Base-by-base conservation (phyloP, 257 asterid species). In the Solanum paucissectum region DNA sequence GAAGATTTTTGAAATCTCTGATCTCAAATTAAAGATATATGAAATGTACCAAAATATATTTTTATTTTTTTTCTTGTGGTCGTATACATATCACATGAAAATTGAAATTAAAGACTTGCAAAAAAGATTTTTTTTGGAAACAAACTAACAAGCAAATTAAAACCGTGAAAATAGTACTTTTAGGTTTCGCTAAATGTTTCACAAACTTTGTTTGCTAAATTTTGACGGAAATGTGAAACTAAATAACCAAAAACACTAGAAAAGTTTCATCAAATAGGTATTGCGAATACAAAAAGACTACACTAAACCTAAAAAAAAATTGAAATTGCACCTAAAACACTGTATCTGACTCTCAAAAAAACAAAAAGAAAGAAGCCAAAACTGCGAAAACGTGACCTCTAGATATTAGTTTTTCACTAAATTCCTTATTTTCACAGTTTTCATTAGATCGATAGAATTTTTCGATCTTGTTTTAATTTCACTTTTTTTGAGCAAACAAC, bases 1-100 rank as follows among this genome's bases (percentile, higher is more conserved):
- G 0, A 20, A 7, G 0, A 20, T 1, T 55, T 18, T 58, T 58
- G 25, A 20, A 20, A 20, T 0, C 3, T 20, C 0, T 58, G 5
- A 58, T 58, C 5, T 7, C 21, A 58, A 58, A 58, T 7, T 58
- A 58, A 58, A 1, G 12, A 20, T 58, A 20, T 20, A 20, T 58
- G 2, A 20, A 7, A 58, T 7, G 5, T 20, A 20, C 4, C 11
- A 7, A 58, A 58, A 18, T 2, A 55, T 18, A 6, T 6, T 7
- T 20, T 20, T 20, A 20, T 6, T 55, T 55, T 21, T 18, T 46
- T 12, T 46, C 6, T 49, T 7, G 3, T 3, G 25, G 2, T 20
- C 12, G 1, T 58, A 58, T 2, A 20, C 25, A 58, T 20, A 1
- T 7, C n/a, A 20, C 2, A 58, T 55, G 3, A 55, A 55, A 55